phyloP scores from a whole-genome alignment of 208 protist genomes.

The Balamuthia mandrillaris region DNA sequence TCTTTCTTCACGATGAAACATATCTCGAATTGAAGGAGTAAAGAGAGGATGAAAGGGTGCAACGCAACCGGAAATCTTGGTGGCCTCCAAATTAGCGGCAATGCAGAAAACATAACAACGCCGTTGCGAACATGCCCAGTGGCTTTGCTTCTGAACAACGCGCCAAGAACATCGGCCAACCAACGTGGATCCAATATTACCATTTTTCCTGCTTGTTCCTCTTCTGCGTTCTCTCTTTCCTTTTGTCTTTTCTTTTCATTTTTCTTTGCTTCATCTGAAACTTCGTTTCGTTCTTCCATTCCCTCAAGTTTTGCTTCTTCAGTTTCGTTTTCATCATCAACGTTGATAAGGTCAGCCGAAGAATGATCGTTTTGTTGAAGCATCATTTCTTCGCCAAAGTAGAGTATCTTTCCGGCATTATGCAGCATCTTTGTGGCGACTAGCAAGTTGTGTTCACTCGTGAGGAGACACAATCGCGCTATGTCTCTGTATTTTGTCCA shows the following conservation, averaged over 20 bases:
- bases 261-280: too few species aligned
- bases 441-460: slow-evolving; percentile 5
- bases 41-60: background rate
- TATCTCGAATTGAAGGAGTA: slow-evolving; percentile 14
- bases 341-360: too few species aligned
- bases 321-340: too few species aligned
- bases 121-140: too few species aligned
- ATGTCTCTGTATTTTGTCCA: slow-evolving; percentile 29
- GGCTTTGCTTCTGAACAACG: slow-evolving; percentile 13
- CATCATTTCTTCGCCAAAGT: too few species aligned
- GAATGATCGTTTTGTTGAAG: too few species aligned
- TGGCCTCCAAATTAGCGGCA: background rate
- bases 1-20: slow-evolving; percentile 1
- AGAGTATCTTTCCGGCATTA: background rate
- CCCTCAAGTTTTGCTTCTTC: too few species aligned
- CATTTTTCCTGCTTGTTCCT: too few species aligned
- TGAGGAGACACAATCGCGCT: slow-evolving; percentile 1
- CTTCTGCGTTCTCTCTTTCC: too few species aligned
- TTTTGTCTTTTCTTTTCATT: too few species aligned
- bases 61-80: background rate
- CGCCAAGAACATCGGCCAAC: slow-evolving; percentile 17
- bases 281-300: too few species aligned
- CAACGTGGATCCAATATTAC: slow-evolving; percentile 10
- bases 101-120: too few species aligned
- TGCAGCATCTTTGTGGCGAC: slow-evolving; percentile 5